A percentile compares a stretch with the other conserved stretches of the same genome.
Conservation (phyloP, 1,284 basidiomycete species). For the Trichosporon faecale region DNA sequence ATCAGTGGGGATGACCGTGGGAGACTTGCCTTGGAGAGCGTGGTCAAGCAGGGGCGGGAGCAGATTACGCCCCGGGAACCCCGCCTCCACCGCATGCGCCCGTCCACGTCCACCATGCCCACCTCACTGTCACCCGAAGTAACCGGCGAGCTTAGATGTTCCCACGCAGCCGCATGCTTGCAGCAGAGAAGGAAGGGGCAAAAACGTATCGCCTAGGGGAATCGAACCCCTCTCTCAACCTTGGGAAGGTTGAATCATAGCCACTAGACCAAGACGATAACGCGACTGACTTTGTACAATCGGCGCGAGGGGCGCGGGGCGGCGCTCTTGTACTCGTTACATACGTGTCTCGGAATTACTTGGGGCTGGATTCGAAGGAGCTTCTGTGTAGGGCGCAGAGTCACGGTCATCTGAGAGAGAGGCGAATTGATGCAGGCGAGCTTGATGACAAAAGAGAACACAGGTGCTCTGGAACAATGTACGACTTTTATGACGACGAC, state of each 20-base stretch:
- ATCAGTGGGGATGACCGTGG: background rate
- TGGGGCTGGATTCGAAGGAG: too few species aligned
- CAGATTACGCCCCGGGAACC: background rate
- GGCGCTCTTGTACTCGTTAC: background rate
- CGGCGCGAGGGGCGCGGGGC: background rate
- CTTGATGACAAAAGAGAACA: too few species aligned
- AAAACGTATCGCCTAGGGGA: background rate
- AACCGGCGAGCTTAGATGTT: background rate
- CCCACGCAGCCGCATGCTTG: background rate
- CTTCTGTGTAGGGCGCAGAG: too few species aligned
- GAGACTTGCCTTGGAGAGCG: too few species aligned
- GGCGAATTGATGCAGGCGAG: too few species aligned
- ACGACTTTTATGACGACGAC: too few species aligned
- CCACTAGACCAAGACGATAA: background rate
- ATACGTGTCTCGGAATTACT: too few species aligned
- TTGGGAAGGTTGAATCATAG: slow-evolving; percentile 1
- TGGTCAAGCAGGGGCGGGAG: too few species aligned
- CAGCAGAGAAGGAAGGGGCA: background rate
- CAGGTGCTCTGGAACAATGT: too few species aligned
- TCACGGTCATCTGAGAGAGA: too few species aligned
- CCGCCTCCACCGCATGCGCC: background rate
- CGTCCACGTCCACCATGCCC: background rate
- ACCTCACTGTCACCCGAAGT: background rate
- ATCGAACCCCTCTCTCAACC: slow-evolving; percentile 2
- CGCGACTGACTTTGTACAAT: background rate